Evolutionary conservation across 768 basidiomycete genomes (phyloP), one percentile per base, ranked within the genome.

Genomic region (Wakefieldia striispora): DNA sequence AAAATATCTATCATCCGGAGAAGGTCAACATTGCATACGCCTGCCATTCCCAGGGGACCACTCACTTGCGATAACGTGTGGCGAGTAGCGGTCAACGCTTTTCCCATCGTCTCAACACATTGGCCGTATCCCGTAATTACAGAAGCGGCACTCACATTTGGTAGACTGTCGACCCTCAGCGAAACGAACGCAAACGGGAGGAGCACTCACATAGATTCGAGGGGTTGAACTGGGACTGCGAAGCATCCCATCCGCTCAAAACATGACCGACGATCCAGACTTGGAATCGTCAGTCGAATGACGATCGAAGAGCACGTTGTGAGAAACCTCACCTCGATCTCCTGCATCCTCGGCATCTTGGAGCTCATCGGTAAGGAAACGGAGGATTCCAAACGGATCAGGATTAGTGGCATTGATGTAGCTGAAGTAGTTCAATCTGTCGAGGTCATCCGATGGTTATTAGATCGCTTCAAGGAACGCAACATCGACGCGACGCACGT

Each of bases 191-290:
- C n/a, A 24, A 19, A 7, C 8, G 2, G 31, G 16, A 0, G 19
- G 7, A 14, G 12, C 9, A 60, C 75, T 52, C 50, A 76, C 76
- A 78, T 6, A 76, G 59, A 56, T 79, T 70, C 6, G 70, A 70
- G 1, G 76, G 77, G 55, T 73, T 73, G 36, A 63, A 54, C 26
- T 78, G 58, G 4, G 70, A 49, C 51, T 77, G 68, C 0, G 72
- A 61, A 0, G 72, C 75, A 39, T 71, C 73, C 72, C 75, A 80
- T 31, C 78, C 78, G 3, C 62, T 68, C 33, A 76, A 61, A 31
- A 80, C 78, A 41, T 79, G 79, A 3, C 78, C 78, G 6, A 79
- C 39, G 39, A 79, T 73, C 74, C 76, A 79, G 10, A 72, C 78
- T 77, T 33, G 34, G 4, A 3, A n/a, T 21, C 4, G 20, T 29